phyloP scores from a whole-genome alignment of 2,329 filamentous ascomycete genomes.

The Fusarium veterinarium region DNA sequence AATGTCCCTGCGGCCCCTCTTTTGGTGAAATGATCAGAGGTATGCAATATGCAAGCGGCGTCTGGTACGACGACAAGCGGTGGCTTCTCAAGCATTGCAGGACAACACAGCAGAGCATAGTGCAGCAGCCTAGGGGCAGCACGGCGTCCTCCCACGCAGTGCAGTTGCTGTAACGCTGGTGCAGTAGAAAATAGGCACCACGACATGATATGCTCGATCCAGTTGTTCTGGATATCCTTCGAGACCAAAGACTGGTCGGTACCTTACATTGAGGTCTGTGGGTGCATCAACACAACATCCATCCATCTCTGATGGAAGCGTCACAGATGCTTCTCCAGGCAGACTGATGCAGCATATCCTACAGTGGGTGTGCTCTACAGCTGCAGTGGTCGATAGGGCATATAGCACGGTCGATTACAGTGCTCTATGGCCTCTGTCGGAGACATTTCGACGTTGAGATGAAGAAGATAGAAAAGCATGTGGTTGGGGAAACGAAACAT shows the following conservation, averaged over 20 bases:
- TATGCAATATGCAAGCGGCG: constrained; percentile 19
- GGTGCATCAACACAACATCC: constrained; percentile 30
- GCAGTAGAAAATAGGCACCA: constrained; percentile 28
- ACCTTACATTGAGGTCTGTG: constrained; percentile 41
- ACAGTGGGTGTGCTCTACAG: constrained; percentile 9
- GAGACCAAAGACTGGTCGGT: constrained; percentile 32
- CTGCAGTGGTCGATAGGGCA: constrained; percentile 1
- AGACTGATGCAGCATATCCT: constrained; percentile 15
- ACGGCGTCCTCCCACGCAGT: constrained; percentile 20
- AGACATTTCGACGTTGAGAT: constrained; percentile 19
- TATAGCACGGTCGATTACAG: not conserved
- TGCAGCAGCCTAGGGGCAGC: constrained; percentile 21
- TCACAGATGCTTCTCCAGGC: constrained; percentile 26
- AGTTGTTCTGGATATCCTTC: constrained; percentile 19
- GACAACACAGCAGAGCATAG: constrained; percentile 38
- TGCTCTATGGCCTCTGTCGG: not conserved
- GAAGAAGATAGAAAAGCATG: constrained; percentile 42
- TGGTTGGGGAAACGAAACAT: constrained; percentile 49
- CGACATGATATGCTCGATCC: constrained; percentile 36
- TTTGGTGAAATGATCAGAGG: constrained; percentile 38
- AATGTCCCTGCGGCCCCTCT: constrained; percentile 35
- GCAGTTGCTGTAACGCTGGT: constrained; percentile 31
- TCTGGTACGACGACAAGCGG: constrained; percentile 34
- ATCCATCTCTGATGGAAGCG: constrained; percentile 21
- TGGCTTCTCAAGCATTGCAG: constrained; percentile 31